phyloP scores from a whole-genome alignment of 768 basidiomycete species.

The Calocybe gangraenosa region DNA sequence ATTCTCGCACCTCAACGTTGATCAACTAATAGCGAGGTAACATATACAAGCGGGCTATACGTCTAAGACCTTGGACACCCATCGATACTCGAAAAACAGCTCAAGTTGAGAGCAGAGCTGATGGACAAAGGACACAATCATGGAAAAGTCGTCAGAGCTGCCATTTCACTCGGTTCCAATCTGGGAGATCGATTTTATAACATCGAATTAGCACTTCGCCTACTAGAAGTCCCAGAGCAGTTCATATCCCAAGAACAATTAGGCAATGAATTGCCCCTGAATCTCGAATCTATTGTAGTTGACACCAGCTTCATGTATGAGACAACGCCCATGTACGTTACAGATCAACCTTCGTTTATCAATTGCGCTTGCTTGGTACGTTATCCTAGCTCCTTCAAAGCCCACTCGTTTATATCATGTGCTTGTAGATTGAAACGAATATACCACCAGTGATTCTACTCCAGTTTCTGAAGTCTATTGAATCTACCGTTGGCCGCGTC shows the following conservation, averaged over 20 bases:
- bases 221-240: constrained; percentile 52
- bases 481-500: constrained; percentile 70
- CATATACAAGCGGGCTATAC: no score
- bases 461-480: constrained; percentile 64
- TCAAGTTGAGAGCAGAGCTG: no score
- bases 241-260: constrained; percentile 19
- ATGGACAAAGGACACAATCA: no score
- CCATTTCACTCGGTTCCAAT: constrained; percentile 87
- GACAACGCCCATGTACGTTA: constrained; percentile 93
- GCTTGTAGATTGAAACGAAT: constrained; percentile 72
- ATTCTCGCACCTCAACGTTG: no score
- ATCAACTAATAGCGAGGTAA: no score
- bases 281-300: constrained; percentile 48
- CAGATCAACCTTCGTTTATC: constrained; percentile 82
- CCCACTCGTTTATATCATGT: neutral
- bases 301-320: constrained; percentile 92
- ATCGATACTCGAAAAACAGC: no score
- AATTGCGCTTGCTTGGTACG: constrained; percentile 90
- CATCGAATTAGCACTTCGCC: constrained; percentile 71
- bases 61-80: no score
- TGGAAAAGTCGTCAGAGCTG: constrained; percentile 39
- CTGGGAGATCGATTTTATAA: constrained; percentile 83
- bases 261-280: constrained; percentile 17
- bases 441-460: constrained; percentile 59
- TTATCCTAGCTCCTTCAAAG: constrained; percentile 11